A percentile compares a stretch with the other conserved stretches of the same genome.
Conservation (phyloP, 495 filamentous ascomycete genomes). For the Xylaria acuta region DNA sequence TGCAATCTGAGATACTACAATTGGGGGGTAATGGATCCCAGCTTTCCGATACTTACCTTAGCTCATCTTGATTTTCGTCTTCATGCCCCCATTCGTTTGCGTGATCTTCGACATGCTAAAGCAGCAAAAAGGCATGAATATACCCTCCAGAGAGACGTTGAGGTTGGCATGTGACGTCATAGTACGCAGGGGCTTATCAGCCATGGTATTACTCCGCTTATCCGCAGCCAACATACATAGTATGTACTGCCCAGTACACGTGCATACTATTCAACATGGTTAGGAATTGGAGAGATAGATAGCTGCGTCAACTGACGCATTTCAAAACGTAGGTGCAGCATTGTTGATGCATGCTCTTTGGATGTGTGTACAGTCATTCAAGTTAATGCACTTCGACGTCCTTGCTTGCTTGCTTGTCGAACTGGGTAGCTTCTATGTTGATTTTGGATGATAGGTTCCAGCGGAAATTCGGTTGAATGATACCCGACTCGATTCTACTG, state of each 20-base stretch:
- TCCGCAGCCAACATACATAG: not conserved
- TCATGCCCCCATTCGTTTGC: not conserved
- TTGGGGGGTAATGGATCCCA: not conserved
- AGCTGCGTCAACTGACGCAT: not conserved
- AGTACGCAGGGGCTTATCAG: not conserved
- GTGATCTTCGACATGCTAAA: not conserved
- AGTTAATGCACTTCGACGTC: not conserved
- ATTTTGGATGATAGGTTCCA: not conserved
- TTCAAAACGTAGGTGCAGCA: not conserved
- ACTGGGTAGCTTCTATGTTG: not conserved
- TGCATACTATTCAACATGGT: not conserved
- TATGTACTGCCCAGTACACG: not conserved
- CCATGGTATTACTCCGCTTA: not conserved
- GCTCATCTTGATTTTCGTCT: not conserved
- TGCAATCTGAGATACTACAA: not conserved
- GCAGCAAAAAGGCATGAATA: not conserved
- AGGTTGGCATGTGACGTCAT: slow-evolving; percentile 5
- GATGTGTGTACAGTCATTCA: not conserved
- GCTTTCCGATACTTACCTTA: not conserved
- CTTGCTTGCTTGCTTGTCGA: not conserved
- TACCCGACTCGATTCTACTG: not conserved
- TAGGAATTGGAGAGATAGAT: not conserved
- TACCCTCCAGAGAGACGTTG: not conserved
- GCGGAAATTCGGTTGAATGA: not conserved
- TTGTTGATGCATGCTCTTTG: not conserved